These are phyloP conservation scores for Fraxinus greggii DNA, from an alignment of 305 asterid genomes.

Conservation along the genomic window DNA sequence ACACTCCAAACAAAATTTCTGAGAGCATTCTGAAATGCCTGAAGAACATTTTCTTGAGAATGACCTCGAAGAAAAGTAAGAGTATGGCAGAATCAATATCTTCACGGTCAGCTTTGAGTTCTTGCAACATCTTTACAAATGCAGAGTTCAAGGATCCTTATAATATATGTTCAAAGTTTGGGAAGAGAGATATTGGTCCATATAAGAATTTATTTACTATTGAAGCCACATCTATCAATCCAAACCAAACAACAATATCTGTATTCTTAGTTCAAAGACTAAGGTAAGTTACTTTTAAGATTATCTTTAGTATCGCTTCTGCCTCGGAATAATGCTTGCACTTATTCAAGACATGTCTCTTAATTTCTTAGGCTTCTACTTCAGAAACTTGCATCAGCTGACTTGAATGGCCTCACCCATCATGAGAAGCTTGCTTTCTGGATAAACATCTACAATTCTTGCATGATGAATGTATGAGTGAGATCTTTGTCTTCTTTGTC, in stretches of 20 bases:
- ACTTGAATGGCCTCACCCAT: constrained; percentile 58
- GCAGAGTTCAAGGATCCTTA: constrained; percentile 57
- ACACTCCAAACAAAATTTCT: constrained; percentile 59
- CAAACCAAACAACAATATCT: constrained; percentile 53
- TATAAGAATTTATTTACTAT: constrained; percentile 55
- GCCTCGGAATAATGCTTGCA: not conserved
- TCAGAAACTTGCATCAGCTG: constrained; percentile 51
- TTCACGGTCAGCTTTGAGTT: constrained; percentile 34
- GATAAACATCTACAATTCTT: constrained; percentile 79
- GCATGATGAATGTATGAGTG: constrained; percentile 79
- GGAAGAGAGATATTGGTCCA: constrained; percentile 64
- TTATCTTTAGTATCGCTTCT: constrained; percentile 2
- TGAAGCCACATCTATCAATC: constrained; percentile 58
- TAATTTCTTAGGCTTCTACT: constrained; percentile 47
- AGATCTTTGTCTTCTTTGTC: not conserved
- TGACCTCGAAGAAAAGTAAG: constrained; percentile 51
- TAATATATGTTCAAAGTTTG: constrained; percentile 43
- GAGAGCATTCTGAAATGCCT: constrained; percentile 71
- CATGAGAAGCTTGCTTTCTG: constrained; percentile 88
- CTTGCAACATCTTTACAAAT: constrained; percentile 25
- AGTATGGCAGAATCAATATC: constrained; percentile 42
- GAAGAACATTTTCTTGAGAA: constrained; percentile 51
- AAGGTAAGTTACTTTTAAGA: constrained; percentile 39
- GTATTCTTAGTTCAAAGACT: constrained; percentile 65
- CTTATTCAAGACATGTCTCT: constrained; percentile 17